These are phyloP conservation scores for Neurospora sp. DNA, from an alignment of 495 filamentous ascomycete genomes.

Conservation along the genomic window DNA sequence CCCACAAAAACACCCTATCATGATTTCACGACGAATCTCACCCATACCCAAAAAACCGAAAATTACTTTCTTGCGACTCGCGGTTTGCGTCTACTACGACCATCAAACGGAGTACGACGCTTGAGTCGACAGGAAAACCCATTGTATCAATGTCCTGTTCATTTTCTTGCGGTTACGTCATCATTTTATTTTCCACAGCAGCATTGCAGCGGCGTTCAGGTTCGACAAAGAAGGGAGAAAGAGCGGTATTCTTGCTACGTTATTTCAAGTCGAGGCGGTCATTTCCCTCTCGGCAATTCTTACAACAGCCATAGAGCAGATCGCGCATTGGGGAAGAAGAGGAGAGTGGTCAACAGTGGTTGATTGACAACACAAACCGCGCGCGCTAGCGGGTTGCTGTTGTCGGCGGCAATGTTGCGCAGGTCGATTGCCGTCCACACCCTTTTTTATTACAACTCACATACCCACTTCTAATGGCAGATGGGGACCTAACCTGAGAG, in stretches of 20 bases:
- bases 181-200: conserved; percentile 11
- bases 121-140: not conserved
- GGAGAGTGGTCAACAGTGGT: not conserved
- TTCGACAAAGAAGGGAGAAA: conserved; percentile 21
- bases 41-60: conserved; percentile 15
- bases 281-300: not conserved
- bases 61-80: conserved; percentile 1
- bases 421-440: not conserved
- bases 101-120: not conserved
- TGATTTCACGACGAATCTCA: conserved; percentile 39
- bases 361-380: not conserved
- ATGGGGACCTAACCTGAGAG: not conserved
- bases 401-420: not conserved
- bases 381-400: not conserved
- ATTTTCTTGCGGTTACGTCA: conserved; percentile 2
- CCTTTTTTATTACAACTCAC: not conserved
- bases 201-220: conserved; percentile 50
- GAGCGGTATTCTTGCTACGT: not conserved
- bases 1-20: conserved; percentile 39
- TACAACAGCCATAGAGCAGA: not conserved
- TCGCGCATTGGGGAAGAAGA: not conserved
- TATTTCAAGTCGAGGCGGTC: not conserved
- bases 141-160: conserved; percentile 30
- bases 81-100: conserved; percentile 9
- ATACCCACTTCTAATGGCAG: not conserved